Evolutionary conservation across 140 eudicot species (phyloP).

Genomic region (Ambrosia hybrid): DNA sequence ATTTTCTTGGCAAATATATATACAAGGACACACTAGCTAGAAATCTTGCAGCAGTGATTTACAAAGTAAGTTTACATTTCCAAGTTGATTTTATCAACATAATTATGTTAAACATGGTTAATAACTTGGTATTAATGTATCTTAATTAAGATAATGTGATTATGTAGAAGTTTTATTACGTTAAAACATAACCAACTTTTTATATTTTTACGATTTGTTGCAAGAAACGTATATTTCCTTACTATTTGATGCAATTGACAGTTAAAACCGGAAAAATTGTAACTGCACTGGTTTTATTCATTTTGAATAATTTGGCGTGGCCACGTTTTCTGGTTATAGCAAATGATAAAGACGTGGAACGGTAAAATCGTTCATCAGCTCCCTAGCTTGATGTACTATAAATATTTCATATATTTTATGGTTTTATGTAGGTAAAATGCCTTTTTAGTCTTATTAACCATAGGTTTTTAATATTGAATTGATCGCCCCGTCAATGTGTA

Average conservation of each 20-base stretch:
- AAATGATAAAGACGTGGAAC: neutral
- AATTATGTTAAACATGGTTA: neutral
- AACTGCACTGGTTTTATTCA: too few species aligned
- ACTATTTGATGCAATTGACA: neutral
- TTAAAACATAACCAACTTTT: neutral
- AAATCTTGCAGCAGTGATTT: conserved; percentile 53
- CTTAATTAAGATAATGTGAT: neutral
- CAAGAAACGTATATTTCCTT: neutral
- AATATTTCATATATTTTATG: too few species aligned
- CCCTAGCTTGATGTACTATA: too few species aligned
- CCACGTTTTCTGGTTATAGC: neutral
- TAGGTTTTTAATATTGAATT: too few species aligned
- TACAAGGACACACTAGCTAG: too few species aligned
- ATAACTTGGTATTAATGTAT: neutral
- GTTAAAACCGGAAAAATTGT: too few species aligned
- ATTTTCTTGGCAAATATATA: too few species aligned
- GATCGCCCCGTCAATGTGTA: too few species aligned
- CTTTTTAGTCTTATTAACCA: too few species aligned
- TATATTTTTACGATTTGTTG: neutral
- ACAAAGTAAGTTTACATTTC: conserved; percentile 52
- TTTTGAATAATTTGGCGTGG: too few species aligned
- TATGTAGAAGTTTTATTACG: neutral
- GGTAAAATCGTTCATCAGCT: too few species aligned
- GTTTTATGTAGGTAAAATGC: too few species aligned
- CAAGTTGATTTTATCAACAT: neutral